These are phyloP conservation scores for Rhododendron kiyosumense DNA, from an alignment of 148 eudicot species.

Conservation along the genomic window DNA sequence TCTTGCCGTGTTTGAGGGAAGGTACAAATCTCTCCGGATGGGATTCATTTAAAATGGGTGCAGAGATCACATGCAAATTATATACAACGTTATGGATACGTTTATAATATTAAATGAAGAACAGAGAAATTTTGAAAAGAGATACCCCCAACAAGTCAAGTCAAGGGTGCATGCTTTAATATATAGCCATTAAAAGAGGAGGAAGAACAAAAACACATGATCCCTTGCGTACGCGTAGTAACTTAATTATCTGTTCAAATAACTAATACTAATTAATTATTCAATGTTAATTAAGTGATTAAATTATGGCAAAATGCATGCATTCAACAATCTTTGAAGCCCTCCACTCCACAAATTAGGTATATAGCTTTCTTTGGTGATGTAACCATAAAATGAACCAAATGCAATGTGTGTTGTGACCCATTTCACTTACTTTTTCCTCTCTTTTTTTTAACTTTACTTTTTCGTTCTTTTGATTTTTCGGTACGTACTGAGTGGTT, in stretches of 20 bases:
- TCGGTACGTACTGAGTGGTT: constrained; percentile 8
- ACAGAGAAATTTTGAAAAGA: neutral
- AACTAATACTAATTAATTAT: neutral
- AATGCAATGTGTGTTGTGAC: constrained; percentile 19
- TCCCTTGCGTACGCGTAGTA: neutral
- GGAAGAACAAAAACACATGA: constrained; percentile 16
- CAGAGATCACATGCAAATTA: neutral
- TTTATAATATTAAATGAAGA: neutral
- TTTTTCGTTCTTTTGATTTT: neutral
- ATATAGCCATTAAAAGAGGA: neutral
- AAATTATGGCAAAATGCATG: neutral
- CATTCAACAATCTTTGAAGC: neutral
- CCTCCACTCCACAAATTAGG: neutral
- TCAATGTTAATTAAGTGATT: neutral
- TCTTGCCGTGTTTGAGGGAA: neutral
- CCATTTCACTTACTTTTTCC: constrained; percentile 1
- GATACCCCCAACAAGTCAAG: constrained; percentile 6
- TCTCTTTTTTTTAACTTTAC: neutral
- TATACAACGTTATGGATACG: neutral
- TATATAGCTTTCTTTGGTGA: neutral
- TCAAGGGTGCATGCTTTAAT: neutral
- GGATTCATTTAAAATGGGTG: neutral
- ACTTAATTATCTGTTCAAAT: neutral
- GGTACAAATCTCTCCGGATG: neutral
- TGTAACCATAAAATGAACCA: neutral